These are phyloP conservation scores for Crithidia bombi DNA, from an alignment of 208 protist genomes.

Conservation along the genomic window DNA sequence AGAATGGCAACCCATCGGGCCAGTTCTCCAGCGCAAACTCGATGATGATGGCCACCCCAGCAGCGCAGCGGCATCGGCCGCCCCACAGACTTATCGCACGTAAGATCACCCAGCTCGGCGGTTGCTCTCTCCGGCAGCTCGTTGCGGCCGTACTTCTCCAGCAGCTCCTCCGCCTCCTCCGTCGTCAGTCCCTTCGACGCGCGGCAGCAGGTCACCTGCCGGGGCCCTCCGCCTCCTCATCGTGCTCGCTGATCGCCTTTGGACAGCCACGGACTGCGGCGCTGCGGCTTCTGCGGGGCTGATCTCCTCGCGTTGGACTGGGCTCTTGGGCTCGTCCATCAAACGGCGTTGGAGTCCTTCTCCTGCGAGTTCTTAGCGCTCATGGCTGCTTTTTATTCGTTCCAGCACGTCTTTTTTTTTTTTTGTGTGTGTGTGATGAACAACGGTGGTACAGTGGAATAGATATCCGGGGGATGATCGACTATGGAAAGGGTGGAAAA, in stretches of 20 bases:
- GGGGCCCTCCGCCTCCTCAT: slow-evolving; percentile 37
- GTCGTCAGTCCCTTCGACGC: slow-evolving; percentile 71
- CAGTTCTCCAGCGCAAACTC: slow-evolving; percentile 89
- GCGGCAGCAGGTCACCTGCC: slow-evolving; percentile 42
- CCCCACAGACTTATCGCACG: slow-evolving; percentile 79
- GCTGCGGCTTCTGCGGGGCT: slow-evolving; percentile 60
- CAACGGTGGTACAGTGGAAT: too few relatives aligned
- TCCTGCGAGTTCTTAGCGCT: slow-evolving; percentile 35
- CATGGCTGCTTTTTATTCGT: slow-evolving; percentile 37
- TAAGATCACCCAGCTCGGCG: slow-evolving; percentile 84
- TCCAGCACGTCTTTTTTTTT: too few relatives aligned
- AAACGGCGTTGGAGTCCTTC: slow-evolving; percentile 29
- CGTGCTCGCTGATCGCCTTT: slow-evolving; percentile 79
- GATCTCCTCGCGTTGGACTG: slow-evolving; percentile 36
- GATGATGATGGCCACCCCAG: slow-evolving; percentile 92
- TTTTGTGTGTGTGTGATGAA: too few relatives aligned
- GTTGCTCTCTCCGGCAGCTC: slow-evolving; percentile 78
- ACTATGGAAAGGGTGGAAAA: too few relatives aligned
- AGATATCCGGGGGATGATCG: too few relatives aligned
- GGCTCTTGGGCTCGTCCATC: slow-evolving; percentile 43
- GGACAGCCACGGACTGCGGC: slow-evolving; percentile 69
- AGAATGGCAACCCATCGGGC: slow-evolving; percentile 86
- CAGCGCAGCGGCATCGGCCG: slow-evolving; percentile 88
- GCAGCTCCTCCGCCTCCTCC: slow-evolving; percentile 62
- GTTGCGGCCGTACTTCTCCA: slow-evolving; percentile 76